A percentile compares a stretch with the other conserved stretches of the same genome.
These are phyloP conservation scores for Rhodotorula graminis DNA, from an alignment of 768 basidiomycete species.

Conservation along the genomic window DNA sequence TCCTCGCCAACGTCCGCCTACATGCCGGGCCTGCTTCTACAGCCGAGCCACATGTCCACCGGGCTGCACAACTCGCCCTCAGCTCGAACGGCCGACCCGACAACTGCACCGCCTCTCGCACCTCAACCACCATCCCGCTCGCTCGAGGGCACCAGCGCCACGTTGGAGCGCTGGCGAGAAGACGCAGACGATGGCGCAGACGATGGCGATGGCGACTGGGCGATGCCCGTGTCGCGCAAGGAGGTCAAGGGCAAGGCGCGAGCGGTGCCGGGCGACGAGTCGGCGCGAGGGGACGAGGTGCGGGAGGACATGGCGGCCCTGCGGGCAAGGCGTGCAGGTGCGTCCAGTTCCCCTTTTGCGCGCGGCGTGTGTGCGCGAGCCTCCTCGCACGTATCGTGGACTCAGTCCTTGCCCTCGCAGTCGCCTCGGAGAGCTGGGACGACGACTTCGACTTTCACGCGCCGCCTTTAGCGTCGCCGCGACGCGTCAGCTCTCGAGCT, in stretches of 20 bases:
- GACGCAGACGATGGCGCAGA: neutral
- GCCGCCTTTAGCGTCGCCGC: neutral
- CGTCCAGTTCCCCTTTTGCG: neutral
- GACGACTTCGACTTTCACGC: conserved; percentile 34
- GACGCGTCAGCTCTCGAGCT: neutral
- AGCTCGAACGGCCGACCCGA: too few relatives aligned
- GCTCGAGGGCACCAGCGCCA: neutral
- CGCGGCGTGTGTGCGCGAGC: too few relatives aligned
- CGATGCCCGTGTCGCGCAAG: neutral
- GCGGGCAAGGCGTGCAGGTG: neutral
- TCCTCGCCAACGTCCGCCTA: too few relatives aligned
- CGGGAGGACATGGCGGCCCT: neutral
- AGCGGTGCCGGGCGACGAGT: neutral
- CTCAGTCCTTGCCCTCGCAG: neutral
- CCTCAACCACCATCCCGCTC: neutral
- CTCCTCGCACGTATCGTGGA: neutral
- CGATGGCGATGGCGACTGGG: neutral
- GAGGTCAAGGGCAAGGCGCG: neutral
- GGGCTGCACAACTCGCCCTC: too few relatives aligned
- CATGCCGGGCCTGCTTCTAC: too few relatives aligned
- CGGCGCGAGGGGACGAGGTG: neutral
- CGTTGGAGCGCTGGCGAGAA: neutral
- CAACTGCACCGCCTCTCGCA: neutral
- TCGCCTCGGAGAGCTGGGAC: conserved; percentile 25
- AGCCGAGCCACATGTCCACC: too few relatives aligned